Evolutionary conservation across 1,284 basidiomycete genomes (phyloP).

Genomic region (Cryptococcus sp.): DNA sequence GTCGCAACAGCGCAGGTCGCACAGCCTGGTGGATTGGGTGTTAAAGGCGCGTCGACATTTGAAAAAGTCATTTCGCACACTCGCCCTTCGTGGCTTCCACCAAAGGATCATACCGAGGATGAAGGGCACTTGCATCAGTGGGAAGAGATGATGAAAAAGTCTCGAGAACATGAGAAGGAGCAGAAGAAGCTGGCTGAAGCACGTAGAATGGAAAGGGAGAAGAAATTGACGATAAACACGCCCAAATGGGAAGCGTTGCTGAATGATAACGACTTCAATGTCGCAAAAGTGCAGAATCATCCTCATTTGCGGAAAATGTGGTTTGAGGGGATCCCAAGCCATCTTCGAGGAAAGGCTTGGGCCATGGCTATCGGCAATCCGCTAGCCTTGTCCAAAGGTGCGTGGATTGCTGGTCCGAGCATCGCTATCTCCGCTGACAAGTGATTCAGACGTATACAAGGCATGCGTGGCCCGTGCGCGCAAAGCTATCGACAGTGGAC

Average conservation of each 20-base stretch:
- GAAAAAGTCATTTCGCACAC: slow-evolving; percentile 56
- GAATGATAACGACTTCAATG: slow-evolving; percentile 27
- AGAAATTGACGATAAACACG: slow-evolving; percentile 33
- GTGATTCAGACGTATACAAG: slow-evolving; percentile 69
- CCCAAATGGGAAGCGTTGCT: slow-evolving; percentile 49
- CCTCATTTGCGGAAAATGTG: slow-evolving; percentile 71
- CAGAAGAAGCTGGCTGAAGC: slow-evolving; percentile 28
- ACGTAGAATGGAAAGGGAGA: slow-evolving; percentile 39
- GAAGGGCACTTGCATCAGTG: slow-evolving; percentile 81
- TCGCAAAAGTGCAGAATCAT: slow-evolving; percentile 31
- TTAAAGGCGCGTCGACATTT: slow-evolving; percentile 43
- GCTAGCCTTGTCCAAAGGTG: slow-evolving; percentile 83
- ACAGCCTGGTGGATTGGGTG: slow-evolving; percentile 28
- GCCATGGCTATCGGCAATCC: slow-evolving; percentile 83
- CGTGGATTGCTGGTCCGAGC: slow-evolving; percentile 17
- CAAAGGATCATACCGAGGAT: slow-evolving; percentile 79
- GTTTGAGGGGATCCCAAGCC: slow-evolving; percentile 90
- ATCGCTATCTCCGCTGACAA: slow-evolving; percentile 4
- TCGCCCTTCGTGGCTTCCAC: slow-evolving; percentile 78
- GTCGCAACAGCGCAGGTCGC: not conserved
- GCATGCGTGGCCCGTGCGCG: slow-evolving; percentile 72
- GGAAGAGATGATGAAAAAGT: slow-evolving; percentile 79
- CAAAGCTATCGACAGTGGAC: slow-evolving; percentile 67
- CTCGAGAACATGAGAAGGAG: slow-evolving; percentile 41
- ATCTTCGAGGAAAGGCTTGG: slow-evolving; percentile 85